Evolutionary conservation across 495 filamentous ascomycete species (phyloP), one percentile per base, ranked within the genome.

Genomic region (Neurospora sp.): DNA sequence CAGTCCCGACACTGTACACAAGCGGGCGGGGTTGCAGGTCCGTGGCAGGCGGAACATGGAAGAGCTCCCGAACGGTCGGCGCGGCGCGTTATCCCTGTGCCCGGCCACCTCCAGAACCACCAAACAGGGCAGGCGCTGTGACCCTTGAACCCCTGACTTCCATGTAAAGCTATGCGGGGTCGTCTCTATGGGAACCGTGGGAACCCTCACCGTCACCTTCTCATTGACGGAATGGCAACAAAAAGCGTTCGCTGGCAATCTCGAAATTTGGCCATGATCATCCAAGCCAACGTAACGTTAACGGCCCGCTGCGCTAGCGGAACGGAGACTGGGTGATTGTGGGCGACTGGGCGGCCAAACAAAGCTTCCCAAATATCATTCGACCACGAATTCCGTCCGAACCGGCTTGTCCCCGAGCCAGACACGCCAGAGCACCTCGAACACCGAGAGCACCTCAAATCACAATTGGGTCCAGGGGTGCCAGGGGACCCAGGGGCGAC

Each of bases 101-200:
- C 75, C 75, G 74, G 69, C 75, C 73, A 76, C 72, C 70, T 42
- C 59, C 54, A 69, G 59, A 59, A 39, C 59, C 62, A 35, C 72
- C 16, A 71, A 39, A 18, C 72, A 62, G 54, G 54, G 54, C 54
- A 62, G 54, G 54, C 54, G 54, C 54, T 62, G 54, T 35, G 54
- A 35, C 54, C 54, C 54, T 62, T 62, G 54, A 62, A 62, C 54
- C 54, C 54, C 54, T 62, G 54, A 62, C 54, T 31, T 31, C n/a
- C n/a, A n/a, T n/a, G 54, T 16, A 41, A 14, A 31, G 6, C 10
- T 31, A 62, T 62, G 54, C 54, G 54, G 54, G 54, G 54, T 62
- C 54, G 27, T 62, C 54, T 62, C 54, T 31, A 62, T 62, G 23
- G 54, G 27, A 35, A 35, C 54, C 54, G 23, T 62, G 54, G 54